Base-by-base conservation (phyloP, 495 filamentous ascomycete species). In the Hypoxylon fuscum region DNA sequence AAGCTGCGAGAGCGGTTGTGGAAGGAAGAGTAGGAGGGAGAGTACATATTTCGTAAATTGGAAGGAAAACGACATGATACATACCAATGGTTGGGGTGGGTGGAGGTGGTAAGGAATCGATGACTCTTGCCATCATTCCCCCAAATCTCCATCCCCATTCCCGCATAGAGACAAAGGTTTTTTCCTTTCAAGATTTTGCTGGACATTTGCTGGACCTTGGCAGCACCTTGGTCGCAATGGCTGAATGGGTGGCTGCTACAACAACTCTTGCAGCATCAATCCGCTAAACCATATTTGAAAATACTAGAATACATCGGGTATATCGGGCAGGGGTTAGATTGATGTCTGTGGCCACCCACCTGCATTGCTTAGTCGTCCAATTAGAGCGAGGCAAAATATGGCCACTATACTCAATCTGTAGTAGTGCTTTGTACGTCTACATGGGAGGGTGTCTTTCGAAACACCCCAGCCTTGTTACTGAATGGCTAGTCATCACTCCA, bases 71-170 rank as follows among this genome's bases (percentile, higher is more conserved):
- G n/a, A n/a, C n/a, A n/a, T n/a, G 17, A 17, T 27, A 27, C 25
- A 4, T 27, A 27, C 25, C 25, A 27, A 27, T 10, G 17, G 27
- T 17, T 35, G 14, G 20, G 8, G 32, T 44, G 32, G 11, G 31
- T 35, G 23, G 43, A 41, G 20, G 45, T 34, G 7, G 43, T 23
- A 57, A 45, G 43, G 17, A 22, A 50, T 40, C 34, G 51, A 61
- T 66, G 56, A 53, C 56, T 55, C 45, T 66, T 60, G 42, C 48
- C 54, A 64, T 59, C 50, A 50, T 55, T n/a, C n/a, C n/a, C n/a
- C n/a, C n/a, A n/a, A n/a, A n/a, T n/a, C n/a, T n/a, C n/a, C n/a
- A n/a, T n/a, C n/a, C n/a, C n/a, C n/a, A n/a, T n/a, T 44, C 32
- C 54, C 32, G 31, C 22, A 34, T 64, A 37, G n/a, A 54, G n/a